A percentile compares a stretch with the other conserved stretches of the same genome.
phyloP scores from a whole-genome alignment of 768 basidiomycete genomes.

The Podaxis sp. region DNA sequence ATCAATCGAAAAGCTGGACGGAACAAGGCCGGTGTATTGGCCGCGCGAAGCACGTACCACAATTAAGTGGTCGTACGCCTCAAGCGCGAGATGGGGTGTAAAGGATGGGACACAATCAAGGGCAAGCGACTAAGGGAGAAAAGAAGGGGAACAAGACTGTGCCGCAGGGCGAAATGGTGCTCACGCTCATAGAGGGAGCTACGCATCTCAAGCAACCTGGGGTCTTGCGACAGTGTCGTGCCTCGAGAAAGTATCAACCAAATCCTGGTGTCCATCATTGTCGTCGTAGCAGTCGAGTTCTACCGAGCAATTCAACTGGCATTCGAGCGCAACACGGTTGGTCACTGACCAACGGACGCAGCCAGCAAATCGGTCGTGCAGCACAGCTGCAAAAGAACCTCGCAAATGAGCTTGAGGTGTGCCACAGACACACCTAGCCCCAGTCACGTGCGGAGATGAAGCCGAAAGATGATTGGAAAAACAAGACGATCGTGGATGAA shows the following conservation, averaged over 20 bases:
- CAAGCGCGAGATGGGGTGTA: slow-evolving; percentile 54
- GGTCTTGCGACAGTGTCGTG: slow-evolving; percentile 74
- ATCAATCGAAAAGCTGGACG: slow-evolving; percentile 23
- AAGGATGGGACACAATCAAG: slow-evolving; percentile 40
- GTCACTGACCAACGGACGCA: slow-evolving; percentile 38
- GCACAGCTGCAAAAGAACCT: slow-evolving; percentile 53
- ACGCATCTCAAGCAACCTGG: slow-evolving; percentile 50
- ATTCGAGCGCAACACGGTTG: slow-evolving; percentile 21
- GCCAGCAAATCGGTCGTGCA: slow-evolving; percentile 33
- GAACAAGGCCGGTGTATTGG: slow-evolving; percentile 70
- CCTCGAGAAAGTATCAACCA: slow-evolving; percentile 30
- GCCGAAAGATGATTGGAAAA: slow-evolving; percentile 23
- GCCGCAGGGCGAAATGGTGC: slow-evolving; percentile 48
- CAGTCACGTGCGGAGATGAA: slow-evolving; percentile 15
- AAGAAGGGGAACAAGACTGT: slow-evolving; percentile 54
- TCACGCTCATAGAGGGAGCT: slow-evolving; percentile 44
- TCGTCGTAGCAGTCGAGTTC: slow-evolving; percentile 23
- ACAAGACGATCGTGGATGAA: slow-evolving; percentile 20
- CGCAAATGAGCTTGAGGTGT: slow-evolving; percentile 10
- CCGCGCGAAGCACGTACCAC: slow-evolving; percentile 77
- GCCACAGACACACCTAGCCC: slow-evolving; percentile 9
- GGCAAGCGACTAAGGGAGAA: slow-evolving; percentile 35
- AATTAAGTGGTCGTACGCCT: slow-evolving; percentile 77
- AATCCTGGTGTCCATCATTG: slow-evolving; percentile 43
- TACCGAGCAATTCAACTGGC: slow-evolving; percentile 17